phyloP scores from a whole-genome alignment of 345 rosid genomes.

The Durio zibethinus region DNA sequence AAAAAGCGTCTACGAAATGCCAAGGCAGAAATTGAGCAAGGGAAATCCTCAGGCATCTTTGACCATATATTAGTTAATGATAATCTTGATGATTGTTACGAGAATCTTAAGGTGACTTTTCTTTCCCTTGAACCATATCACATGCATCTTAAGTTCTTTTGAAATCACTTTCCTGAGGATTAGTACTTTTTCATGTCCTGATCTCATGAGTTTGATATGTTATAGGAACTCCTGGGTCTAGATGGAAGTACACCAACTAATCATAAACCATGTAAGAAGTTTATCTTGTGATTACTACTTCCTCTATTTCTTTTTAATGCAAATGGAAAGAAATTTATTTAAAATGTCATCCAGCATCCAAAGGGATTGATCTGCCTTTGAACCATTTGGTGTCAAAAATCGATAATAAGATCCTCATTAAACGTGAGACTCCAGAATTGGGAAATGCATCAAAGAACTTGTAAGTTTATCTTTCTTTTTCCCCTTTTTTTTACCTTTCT shows the following conservation, averaged over 20 bases:
- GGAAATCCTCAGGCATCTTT: slow-evolving; percentile 62
- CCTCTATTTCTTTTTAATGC: neutral
- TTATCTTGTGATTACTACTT: neutral
- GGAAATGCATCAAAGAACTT: slow-evolving; percentile 44
- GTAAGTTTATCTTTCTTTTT: slow-evolving; percentile 32
- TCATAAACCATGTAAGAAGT: slow-evolving; percentile 51
- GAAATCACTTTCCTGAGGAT: neutral
- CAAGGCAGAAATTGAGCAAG: slow-evolving; percentile 70
- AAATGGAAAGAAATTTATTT: slow-evolving; percentile 14
- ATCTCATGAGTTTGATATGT: slow-evolving; percentile 8
- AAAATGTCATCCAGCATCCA: slow-evolving; percentile 41
- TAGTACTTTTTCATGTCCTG: neutral
- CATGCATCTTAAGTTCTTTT: neutral
- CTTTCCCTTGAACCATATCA: neutral
- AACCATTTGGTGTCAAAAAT: slow-evolving; percentile 45
- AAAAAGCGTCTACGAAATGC: slow-evolving; percentile 77
- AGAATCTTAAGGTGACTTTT: slow-evolving; percentile 65
- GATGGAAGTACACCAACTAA: slow-evolving; percentile 34
- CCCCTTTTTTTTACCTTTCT: neutral
- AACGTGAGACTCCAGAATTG: slow-evolving; percentile 32
- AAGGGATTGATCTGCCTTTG: slow-evolving; percentile 50
- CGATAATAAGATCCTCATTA: slow-evolving; percentile 49
- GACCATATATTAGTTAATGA: slow-evolving; percentile 65
- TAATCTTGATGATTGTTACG: slow-evolving; percentile 75
- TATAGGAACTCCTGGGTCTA: slow-evolving; percentile 57